Percentiles rank a stretch among this genome's conserved stretches.
phyloP scores from a whole-genome alignment of 2,329 filamentous ascomycete species.

The Aureobasidium sp. region DNA sequence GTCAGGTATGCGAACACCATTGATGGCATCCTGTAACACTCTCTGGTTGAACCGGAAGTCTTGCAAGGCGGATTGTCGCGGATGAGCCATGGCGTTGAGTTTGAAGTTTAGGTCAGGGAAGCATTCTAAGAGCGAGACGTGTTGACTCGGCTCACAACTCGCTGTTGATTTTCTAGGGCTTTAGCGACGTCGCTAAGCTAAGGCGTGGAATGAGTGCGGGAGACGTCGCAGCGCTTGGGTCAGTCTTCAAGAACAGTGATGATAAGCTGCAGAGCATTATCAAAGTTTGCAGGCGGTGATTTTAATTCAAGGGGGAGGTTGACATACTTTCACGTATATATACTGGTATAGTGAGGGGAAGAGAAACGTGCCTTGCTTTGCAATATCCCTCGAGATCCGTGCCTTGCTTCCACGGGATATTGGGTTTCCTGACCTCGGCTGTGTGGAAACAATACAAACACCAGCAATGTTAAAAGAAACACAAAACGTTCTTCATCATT shows the following conservation, averaged over 20 bases:
- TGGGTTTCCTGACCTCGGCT: too few species aligned
- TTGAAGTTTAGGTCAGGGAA: not conserved
- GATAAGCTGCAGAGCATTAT: constrained; percentile 10
- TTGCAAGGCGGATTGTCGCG: constrained; percentile 4
- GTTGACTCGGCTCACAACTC: constrained; percentile 7
- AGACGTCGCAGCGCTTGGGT: not conserved
- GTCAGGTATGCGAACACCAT: constrained; percentile 1
- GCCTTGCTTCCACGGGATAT: too few species aligned
- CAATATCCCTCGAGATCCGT: too few species aligned
- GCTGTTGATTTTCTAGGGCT: not conserved
- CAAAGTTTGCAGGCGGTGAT: constrained; percentile 2
- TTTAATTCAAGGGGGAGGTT: not conserved
- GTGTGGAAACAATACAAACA: too few species aligned
- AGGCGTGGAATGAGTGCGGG: constrained; percentile 3
- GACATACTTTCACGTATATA: not conserved
- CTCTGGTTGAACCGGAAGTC: constrained; percentile 8
- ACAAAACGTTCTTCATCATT: not conserved
- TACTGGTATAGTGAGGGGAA: too few species aligned
- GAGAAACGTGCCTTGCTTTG: too few species aligned
- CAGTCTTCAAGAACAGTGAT: constrained; percentile 6
- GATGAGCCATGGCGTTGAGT: constrained; percentile 7
- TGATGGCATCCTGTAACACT: not conserved
- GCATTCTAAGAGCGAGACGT: not conserved
- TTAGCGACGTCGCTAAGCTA: constrained; percentile 5
- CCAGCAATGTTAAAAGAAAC: not conserved